Evolutionary conservation across 1,284 basidiomycete genomes (phyloP).

Genomic region (Malassezia restricta): DNA sequence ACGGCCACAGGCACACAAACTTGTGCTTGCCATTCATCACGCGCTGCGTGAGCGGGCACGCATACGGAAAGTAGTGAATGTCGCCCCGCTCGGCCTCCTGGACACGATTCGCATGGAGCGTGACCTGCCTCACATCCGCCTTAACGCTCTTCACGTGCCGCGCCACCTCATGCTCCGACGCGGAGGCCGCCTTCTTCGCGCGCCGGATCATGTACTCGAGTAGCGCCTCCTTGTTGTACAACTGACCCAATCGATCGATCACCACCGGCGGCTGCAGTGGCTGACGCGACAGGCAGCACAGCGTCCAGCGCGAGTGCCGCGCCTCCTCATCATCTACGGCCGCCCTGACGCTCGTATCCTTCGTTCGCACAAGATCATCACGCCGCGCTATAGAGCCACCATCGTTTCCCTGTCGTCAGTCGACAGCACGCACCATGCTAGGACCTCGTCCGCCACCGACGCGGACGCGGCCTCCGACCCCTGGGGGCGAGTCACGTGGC

Average conservation of each 20-base stretch:
- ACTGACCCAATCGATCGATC: slow-evolving; percentile 29
- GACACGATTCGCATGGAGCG: slow-evolving; percentile 20
- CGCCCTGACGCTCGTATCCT: slow-evolving; percentile 6
- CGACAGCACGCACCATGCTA: slow-evolving; percentile 11
- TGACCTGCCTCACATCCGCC: slow-evolving; percentile 25
- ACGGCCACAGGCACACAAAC: slow-evolving; percentile 32
- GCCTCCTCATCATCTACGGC: slow-evolving; percentile 24
- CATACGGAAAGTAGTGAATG: slow-evolving; percentile 22
- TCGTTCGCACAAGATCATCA: slow-evolving; percentile 36
- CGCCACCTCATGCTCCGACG: slow-evolving; percentile 14
- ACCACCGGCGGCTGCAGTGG: slow-evolving; percentile 29
- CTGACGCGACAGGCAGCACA: slow-evolving; percentile 30
- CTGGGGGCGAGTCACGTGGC: not conserved
- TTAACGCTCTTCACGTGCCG: slow-evolving; percentile 33
- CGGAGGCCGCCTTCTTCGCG: not conserved
- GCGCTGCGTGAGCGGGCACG: slow-evolving; percentile 35
- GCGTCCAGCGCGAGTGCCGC: slow-evolving; percentile 29
- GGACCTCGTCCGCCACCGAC: not conserved
- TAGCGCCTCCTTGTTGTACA: slow-evolving; percentile 43
- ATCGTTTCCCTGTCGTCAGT: slow-evolving; percentile 35
- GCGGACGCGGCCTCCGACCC: no score
- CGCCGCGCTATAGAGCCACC: slow-evolving; percentile 41
- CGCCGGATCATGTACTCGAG: slow-evolving; percentile 27
- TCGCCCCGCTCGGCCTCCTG: slow-evolving; percentile 2
- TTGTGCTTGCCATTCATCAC: slow-evolving; percentile 37